Percentiles rank a stretch among this genome's conserved stretches.
Evolutionary conservation across 495 filamentous ascomycete genomes (phyloP).

Genomic region (Hyaloscypha hepaticicola): DNA sequence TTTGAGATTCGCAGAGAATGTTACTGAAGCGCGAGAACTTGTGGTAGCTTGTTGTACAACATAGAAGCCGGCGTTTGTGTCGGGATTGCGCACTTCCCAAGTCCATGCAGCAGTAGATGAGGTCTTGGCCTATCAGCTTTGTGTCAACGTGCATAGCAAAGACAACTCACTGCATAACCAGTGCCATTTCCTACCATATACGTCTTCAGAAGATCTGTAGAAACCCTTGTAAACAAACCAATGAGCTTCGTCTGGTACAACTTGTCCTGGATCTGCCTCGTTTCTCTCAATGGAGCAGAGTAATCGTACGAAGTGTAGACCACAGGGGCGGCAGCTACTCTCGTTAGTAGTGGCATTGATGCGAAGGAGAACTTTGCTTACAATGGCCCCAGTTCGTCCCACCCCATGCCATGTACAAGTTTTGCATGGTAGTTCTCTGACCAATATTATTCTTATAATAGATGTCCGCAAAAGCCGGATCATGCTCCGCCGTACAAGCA

Average conservation of each 20-base stretch:
- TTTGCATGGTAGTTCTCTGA: conserved; percentile 47
- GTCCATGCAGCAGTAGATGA: conserved; percentile 43
- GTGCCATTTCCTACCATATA: conserved; percentile 59
- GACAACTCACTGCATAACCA: conserved; percentile 43
- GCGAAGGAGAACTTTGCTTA: conserved; percentile 6
- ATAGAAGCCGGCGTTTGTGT: conserved; percentile 53
- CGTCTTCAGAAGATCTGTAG: conserved; percentile 51
- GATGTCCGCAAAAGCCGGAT: conserved; percentile 52
- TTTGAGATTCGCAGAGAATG: conserved; percentile 40
- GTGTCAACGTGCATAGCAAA: not conserved
- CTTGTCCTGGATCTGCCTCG: conserved; percentile 36
- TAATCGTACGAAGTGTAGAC: conserved; percentile 54
- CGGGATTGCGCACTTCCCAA: conserved; percentile 54
- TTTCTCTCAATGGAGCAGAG: conserved; percentile 37
- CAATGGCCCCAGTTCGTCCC: conserved; percentile 57
- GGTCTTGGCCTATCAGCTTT: conserved; percentile 14
- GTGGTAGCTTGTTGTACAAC: conserved; percentile 41
- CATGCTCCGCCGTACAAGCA: conserved; percentile 44
- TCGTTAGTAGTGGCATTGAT: not conserved
- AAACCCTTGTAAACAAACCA: conserved; percentile 55
- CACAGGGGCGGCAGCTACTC: conserved; percentile 43
- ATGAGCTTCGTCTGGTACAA: conserved; percentile 53
- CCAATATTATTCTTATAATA: conserved; percentile 59
- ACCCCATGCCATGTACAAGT: conserved; percentile 56
- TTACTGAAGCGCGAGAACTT: conserved; percentile 35